phyloP scores from a whole-genome alignment of 495 filamentous ascomycete genomes.

The Aspergillus steynii region DNA sequence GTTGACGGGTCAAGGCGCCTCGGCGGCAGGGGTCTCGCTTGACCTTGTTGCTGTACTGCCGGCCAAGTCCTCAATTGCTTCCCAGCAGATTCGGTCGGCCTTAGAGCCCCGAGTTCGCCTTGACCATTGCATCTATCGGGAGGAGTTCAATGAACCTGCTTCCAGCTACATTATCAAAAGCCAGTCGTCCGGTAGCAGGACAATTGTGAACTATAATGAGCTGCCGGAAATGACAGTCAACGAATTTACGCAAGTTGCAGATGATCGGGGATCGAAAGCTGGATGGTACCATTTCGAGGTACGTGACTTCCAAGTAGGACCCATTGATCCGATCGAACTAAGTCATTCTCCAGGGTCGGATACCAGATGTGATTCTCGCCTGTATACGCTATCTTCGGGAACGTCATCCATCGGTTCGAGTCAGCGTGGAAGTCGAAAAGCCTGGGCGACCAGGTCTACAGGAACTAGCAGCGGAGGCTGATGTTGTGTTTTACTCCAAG shows the following conservation, averaged over 20 bases:
- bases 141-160: slow-evolving; percentile 55
- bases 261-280: slow-evolving; percentile 26
- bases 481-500: slow-evolving; percentile 71
- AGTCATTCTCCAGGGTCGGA: slow-evolving; percentile 54
- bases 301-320: slow-evolving; percentile 15
- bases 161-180: slow-evolving; percentile 74
- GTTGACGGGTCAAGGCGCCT: slow-evolving; percentile 35
- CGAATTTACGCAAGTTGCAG: slow-evolving; percentile 50
- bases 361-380: slow-evolving; percentile 59
- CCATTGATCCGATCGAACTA: background rate
- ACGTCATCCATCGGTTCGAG: slow-evolving; percentile 41
- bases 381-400: slow-evolving; percentile 61
- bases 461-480: slow-evolving; percentile 60
- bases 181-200: slow-evolving; percentile 57
- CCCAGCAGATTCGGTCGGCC: slow-evolving; percentile 37
- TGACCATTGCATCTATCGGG: slow-evolving; percentile 58
- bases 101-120: slow-evolving; percentile 50
- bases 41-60: slow-evolving; percentile 48
- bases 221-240: slow-evolving; percentile 62
- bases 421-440: slow-evolving; percentile 75
- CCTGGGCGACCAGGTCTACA: slow-evolving; percentile 60
- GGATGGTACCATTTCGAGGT: slow-evolving; percentile 79
- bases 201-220: slow-evolving; percentile 69
- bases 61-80: slow-evolving; percentile 35
- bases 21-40: slow-evolving; percentile 22